Evolutionary conservation across 2,329 filamentous ascomycete species (phyloP).

Genomic region (Pseudocercospora vitis): DNA sequence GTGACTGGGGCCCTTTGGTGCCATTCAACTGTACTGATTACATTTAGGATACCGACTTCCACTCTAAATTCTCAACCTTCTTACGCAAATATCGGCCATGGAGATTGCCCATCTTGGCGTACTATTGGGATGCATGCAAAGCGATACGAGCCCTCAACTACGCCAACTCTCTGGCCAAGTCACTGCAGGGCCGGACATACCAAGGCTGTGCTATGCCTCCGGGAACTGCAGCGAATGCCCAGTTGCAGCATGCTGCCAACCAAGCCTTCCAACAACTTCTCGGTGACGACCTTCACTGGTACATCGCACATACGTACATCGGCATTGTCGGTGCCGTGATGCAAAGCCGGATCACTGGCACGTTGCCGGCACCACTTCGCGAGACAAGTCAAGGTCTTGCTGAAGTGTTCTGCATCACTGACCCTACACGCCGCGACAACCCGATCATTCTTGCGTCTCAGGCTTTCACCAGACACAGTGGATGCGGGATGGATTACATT

Average conservation of each 20-base stretch:
- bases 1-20: background rate
- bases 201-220: background rate
- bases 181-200: slow-evolving; percentile 53
- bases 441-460: slow-evolving; percentile 76
- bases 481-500: slow-evolving; percentile 71
- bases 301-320: slow-evolving; percentile 67
- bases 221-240: slow-evolving; percentile 55
- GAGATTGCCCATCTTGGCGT: slow-evolving; percentile 19
- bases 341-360: slow-evolving; percentile 65
- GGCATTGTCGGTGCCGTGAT: slow-evolving; percentile 69
- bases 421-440: slow-evolving; percentile 70
- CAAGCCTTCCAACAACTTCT: slow-evolving; percentile 64
- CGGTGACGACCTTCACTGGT: slow-evolving; percentile 66
- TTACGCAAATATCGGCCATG: slow-evolving; percentile 22
- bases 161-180: slow-evolving; percentile 64
- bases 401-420: slow-evolving; percentile 74
- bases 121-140: slow-evolving; percentile 46
- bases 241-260: slow-evolving; percentile 60
- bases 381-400: slow-evolving; percentile 71
- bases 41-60: slow-evolving; percentile 15
- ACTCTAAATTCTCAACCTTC: slow-evolving; percentile 21
- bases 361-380: slow-evolving; percentile 60
- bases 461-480: slow-evolving; percentile 72
- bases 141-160: slow-evolving; percentile 69
- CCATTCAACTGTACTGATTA: too few relatives aligned